A percentile compares a stretch with the other conserved stretches of the same genome.
phyloP scores from a whole-genome alignment of 495 filamentous ascomycete genomes.

The Penicillium roqueforti region DNA sequence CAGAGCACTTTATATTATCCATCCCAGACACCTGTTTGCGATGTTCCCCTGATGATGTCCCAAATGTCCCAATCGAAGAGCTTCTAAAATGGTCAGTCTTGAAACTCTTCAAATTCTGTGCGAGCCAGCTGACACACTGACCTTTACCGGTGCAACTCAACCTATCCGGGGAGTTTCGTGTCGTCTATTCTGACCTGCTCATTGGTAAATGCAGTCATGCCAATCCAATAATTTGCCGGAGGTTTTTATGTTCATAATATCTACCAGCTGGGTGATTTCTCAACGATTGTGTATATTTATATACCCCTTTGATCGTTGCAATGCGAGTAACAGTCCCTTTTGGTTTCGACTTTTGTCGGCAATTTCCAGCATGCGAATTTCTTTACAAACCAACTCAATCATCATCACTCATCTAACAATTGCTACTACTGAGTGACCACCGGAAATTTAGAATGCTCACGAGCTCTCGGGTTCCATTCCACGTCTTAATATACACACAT shows the following conservation, averaged over 20 bases:
- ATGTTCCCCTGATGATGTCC: neutral
- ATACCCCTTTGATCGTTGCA: too few species aligned
- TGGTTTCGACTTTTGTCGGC: neutral
- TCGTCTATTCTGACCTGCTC: neutral
- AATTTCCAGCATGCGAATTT: neutral
- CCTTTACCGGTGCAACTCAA: neutral
- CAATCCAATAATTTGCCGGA: neutral
- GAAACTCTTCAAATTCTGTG: neutral
- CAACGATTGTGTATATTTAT: too few species aligned
- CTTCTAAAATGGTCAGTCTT: neutral
- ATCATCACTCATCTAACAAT: neutral
- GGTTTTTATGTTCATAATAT: neutral
- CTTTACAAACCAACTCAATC: neutral
- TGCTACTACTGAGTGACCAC: neutral
- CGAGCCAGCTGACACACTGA: neutral
- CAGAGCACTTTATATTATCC: too few species aligned
- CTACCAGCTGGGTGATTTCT: neutral
- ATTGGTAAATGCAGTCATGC: neutral
- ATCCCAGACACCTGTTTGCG: neutral
- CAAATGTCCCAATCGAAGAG: too few species aligned
- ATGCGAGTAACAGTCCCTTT: neutral
- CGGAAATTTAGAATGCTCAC: neutral
- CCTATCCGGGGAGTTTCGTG: neutral
- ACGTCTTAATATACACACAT: neutral
- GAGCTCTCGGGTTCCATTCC: neutral